A percentile compares a stretch with the other conserved stretches of the same genome.
phyloP scores from a whole-genome alignment of 202 grass and related monocot genomes.

The Elaeis oleifera region DNA sequence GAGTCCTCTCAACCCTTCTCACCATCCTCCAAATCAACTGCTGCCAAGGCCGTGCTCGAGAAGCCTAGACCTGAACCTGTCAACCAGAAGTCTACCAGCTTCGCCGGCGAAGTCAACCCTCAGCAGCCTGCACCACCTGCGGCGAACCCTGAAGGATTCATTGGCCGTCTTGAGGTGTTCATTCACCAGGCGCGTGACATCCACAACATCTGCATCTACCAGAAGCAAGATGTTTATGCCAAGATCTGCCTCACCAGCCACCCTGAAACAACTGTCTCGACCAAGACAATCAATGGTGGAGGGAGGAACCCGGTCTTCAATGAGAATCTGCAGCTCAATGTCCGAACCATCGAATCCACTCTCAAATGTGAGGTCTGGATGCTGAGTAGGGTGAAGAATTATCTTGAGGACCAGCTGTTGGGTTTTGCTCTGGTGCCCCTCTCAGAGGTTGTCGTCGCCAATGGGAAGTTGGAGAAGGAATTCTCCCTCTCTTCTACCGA shows the following conservation, averaged over 20 bases:
- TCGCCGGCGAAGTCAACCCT: too few relatives aligned
- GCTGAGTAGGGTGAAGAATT: conserved; percentile 16
- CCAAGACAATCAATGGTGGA: conserved; percentile 14
- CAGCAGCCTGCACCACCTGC: too few relatives aligned
- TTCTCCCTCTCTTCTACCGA: conserved; percentile 16
- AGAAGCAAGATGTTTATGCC: conserved; percentile 17
- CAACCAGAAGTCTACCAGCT: too few relatives aligned
- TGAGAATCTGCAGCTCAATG: conserved; percentile 6
- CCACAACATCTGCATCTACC: conserved; percentile 28
- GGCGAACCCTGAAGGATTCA: not conserved
- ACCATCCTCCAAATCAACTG: too few relatives aligned
- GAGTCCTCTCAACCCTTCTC: too few relatives aligned
- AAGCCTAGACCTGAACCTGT: too few relatives aligned
- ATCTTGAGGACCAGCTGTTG: conserved; percentile 16
- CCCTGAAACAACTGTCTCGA: conserved; percentile 4
- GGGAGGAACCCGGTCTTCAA: conserved; percentile 19
- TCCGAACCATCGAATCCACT: not conserved
- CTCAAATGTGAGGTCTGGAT: conserved; percentile 22
- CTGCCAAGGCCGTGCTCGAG: too few relatives aligned
- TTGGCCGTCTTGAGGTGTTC: conserved; percentile 13
- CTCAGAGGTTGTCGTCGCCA: not conserved
- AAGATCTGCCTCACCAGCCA: conserved; percentile 17
- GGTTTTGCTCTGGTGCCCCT: conserved; percentile 17
- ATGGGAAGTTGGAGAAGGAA: conserved; percentile 12
- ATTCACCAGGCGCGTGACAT: conserved; percentile 19